Conservation (phyloP, 768 basidiomycete species). For the Suillus subalutaceus region DNA sequence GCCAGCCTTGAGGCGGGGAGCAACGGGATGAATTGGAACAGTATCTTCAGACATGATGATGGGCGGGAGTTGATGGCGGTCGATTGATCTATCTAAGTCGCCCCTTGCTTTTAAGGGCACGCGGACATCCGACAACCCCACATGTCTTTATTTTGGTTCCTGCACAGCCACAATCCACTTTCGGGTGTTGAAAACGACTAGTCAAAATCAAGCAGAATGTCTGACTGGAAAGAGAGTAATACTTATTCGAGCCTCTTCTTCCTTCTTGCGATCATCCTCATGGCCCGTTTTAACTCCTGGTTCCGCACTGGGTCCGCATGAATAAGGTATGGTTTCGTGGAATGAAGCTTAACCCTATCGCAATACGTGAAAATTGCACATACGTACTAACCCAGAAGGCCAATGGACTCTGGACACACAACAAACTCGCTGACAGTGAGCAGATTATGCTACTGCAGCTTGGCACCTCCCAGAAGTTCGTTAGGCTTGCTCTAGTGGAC, state of each 20-base stretch:
- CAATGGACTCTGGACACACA: neutral
- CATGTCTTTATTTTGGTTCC: neutral
- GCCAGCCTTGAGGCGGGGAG: slow-evolving; percentile 69
- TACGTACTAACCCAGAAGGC: neutral
- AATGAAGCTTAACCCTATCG: neutral
- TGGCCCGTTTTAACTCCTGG: too few relatives aligned
- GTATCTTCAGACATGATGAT: slow-evolving; percentile 43
- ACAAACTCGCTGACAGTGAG: neutral
- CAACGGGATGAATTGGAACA: slow-evolving; percentile 67
- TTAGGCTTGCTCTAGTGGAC: neutral
- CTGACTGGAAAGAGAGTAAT: neutral
- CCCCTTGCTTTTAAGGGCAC: slow-evolving; percentile 8
- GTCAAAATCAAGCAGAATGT: neutral
- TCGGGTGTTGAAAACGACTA: neutral
- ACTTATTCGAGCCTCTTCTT: neutral
- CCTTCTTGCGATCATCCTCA: neutral
- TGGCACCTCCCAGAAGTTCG: neutral
- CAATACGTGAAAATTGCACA: neutral
- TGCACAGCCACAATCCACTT: slow-evolving; percentile 3
- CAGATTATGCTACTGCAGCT: neutral
- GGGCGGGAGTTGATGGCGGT: slow-evolving; percentile 6
- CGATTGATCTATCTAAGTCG: neutral
- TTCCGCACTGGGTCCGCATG: neutral
- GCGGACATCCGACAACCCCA: slow-evolving; percentile 9
- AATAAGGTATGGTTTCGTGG: neutral